Base-by-base conservation (phyloP, 2,329 filamentous ascomycete species). In the Trichoderma polysporum region DNA sequence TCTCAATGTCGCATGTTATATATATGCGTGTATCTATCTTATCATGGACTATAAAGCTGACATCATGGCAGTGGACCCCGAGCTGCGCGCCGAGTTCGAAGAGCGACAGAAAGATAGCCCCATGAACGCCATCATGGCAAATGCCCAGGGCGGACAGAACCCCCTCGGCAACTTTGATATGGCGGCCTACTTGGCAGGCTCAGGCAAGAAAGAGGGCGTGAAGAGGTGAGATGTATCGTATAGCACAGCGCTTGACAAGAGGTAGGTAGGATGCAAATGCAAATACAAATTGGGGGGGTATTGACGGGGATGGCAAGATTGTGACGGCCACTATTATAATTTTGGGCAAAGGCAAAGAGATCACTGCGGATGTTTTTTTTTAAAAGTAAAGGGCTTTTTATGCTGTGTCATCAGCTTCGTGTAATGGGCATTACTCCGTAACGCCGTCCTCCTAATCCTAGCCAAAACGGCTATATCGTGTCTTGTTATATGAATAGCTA, bases 11-110 rank as follows among this genome's bases (percentile, higher is more conserved):
- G 3, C 1, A 9, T n/a, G 2, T 10, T 17, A n/a, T n/a, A 27
- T 45, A 27, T 3, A 10, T 33, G 5, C 4, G 3, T 39, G 4
- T 47, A 17, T 29, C n/a, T 25, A 31, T 22, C 4, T 4, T 9
- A 8, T 19, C n/a, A n/a, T 9, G 3, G n/a, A 45, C 3, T n/a
- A 50, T 39, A n/a, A 22, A 22, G 59, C 72, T 71, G 69, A 73
- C 56, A 17, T 25, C 17, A 12, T 17, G 29, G 10, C 74, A 97
- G 94, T 99, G 94, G 95, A 98, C 77, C 93, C 93, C n/a, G 95
- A 99, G 79, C 91, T 92, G 81, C 90, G 90, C 73, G 92, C 92
- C 73, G 95, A 98, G 77, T 97, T 95, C 76, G 93, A 97, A 77
- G 91, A 93, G 74, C 90, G 93, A 75, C 93, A 95, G 78, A 93